phyloP scores from a whole-genome alignment of 1,139 yeast genomes.

The Scheffersomyces titani region DNA sequence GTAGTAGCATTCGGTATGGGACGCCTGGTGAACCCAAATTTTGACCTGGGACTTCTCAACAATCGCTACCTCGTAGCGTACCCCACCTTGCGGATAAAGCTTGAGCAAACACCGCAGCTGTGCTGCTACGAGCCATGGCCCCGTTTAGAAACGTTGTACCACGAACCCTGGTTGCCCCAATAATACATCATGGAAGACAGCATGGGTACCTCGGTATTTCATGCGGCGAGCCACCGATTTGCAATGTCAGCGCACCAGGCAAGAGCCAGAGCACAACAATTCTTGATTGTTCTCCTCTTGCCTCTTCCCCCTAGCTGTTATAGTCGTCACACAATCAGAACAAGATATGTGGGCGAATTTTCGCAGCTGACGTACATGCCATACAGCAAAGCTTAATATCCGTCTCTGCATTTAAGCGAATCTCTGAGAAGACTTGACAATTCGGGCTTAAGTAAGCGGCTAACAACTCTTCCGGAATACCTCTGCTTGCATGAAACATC shows the following conservation, averaged over 20 bases:
- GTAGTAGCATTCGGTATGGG: background rate
- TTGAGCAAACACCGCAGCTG: background rate
- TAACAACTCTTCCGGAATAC: background rate
- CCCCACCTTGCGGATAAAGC: background rate
- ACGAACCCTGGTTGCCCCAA: background rate
- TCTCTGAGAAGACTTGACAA: background rate
- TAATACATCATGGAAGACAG: background rate
- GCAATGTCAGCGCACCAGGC: background rate
- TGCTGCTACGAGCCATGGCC: background rate
- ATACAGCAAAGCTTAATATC: background rate
- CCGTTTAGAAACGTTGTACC: background rate
- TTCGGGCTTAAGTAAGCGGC: background rate
- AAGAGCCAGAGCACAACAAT: background rate
- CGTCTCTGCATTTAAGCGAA: background rate
- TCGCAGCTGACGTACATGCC: background rate
- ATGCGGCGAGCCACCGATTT: background rate
- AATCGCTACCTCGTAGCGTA: too few relatives aligned
- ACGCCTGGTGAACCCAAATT: background rate
- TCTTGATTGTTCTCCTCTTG: background rate
- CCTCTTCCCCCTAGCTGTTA: background rate
- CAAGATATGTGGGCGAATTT: background rate
- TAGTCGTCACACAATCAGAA: background rate
- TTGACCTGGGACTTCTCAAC: background rate
- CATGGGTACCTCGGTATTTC: background rate
- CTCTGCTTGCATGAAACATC: background rate